Conservation (phyloP, 2,329 filamentous ascomycete genomes). For the Dactylellina drechsleri region DNA sequence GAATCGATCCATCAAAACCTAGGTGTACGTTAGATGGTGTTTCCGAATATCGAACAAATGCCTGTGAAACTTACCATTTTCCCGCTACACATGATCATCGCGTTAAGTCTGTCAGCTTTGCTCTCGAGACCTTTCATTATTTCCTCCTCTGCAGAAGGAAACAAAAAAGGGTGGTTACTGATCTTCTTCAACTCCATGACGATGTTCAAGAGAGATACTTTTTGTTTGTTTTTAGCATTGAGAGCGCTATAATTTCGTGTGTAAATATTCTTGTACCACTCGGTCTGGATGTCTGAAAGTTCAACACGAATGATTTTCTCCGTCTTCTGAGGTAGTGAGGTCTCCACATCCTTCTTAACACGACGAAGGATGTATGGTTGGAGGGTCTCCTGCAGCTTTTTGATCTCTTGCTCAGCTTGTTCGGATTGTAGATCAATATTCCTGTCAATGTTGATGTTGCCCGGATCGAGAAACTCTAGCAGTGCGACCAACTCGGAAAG, state of each 20-base stretch:
- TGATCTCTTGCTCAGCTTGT: conserved; percentile 85
- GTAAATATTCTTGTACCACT: conserved; percentile 99
- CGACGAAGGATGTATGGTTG: conserved; percentile 93
- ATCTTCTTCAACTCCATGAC: conserved; percentile 99
- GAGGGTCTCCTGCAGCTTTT: conserved; percentile 84
- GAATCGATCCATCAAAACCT: conserved; percentile 82
- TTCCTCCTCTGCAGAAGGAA: conserved; percentile 89
- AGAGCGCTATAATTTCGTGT: conserved; percentile 95
- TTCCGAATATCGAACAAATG: background rate
- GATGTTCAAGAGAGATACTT: conserved; percentile 94
- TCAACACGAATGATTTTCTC: conserved; percentile 99
- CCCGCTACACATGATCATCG: conserved; percentile 93
- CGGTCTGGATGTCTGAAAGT: conserved; percentile 91
- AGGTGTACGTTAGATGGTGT: conserved; percentile 21
- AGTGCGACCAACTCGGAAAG: conserved; percentile 89
- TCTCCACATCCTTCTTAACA: conserved; percentile 97
- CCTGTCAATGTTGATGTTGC: conserved; percentile 87
- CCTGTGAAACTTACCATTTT: conserved; percentile 82
- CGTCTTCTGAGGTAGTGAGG: conserved; percentile 93
- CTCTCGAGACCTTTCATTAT: conserved; percentile 82
- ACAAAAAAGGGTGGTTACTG: conserved; percentile 99
- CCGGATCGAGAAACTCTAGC: conserved; percentile 97
- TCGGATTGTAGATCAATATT: conserved; percentile 85
- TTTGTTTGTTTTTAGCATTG: conserved; percentile 84
- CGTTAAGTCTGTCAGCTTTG: conserved; percentile 89